Percentiles rank a stretch among this genome's conserved stretches.
Conservation (phyloP, 345 rosid species). For the Hypericum androsaemum region DNA sequence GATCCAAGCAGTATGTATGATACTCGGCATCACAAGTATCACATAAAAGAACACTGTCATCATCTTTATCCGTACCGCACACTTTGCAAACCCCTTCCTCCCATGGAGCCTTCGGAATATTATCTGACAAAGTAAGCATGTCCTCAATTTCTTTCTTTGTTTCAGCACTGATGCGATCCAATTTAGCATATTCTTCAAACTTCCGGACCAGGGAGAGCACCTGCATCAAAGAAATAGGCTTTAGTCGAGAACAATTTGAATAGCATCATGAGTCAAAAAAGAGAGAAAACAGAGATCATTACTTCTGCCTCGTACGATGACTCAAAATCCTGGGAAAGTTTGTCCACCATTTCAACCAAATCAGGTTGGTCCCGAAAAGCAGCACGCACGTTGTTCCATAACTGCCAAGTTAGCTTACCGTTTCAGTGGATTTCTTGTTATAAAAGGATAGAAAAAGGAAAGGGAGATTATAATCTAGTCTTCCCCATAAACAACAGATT, state of each 20-base stretch:
- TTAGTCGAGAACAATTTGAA: conserved; percentile 1
- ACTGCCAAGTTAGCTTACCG: conserved; percentile 44
- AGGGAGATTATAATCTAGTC: conserved; percentile 3
- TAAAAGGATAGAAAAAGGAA: neutral
- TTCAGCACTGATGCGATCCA: conserved; percentile 53
- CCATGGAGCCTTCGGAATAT: conserved; percentile 97
- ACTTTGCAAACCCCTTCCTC: conserved; percentile 99
- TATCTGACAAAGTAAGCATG: conserved; percentile 48
- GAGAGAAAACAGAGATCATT: neutral
- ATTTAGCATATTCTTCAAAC: conserved; percentile 43
- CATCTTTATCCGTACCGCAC: conserved; percentile 95
- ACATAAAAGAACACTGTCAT: conserved; percentile 92
- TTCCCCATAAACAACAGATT: too few relatives aligned
- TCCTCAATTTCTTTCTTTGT: conserved; percentile 56
- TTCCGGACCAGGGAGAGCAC: conserved; percentile 58
- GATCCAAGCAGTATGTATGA: conserved; percentile 96
- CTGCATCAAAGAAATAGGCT: conserved; percentile 34
- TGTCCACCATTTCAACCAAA: conserved; percentile 58
- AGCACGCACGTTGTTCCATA: conserved; percentile 59
- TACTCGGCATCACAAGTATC: conserved; percentile 96
- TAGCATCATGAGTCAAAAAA: neutral
- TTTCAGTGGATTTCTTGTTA: conserved; percentile 16
- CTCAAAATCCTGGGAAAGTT: conserved; percentile 62
- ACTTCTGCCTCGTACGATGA: conserved; percentile 69
- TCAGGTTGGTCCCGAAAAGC: conserved; percentile 67